Percentiles rank a stretch among this genome's conserved stretches.
Evolutionary conservation across 768 basidiomycete genomes (phyloP).

Genomic region (Fomitopsis pulvina): DNA sequence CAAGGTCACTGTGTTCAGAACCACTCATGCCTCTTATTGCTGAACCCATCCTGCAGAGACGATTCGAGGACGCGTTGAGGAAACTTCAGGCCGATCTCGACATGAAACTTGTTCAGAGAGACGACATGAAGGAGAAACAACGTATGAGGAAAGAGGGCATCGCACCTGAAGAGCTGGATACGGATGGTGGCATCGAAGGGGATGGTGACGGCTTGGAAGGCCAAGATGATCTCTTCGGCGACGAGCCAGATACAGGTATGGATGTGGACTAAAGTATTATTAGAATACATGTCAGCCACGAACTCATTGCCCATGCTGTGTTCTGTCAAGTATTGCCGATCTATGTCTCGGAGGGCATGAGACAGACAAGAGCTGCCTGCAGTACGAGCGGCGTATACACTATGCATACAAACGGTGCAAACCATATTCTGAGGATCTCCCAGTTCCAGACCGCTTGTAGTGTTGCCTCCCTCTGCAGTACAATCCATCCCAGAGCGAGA

Average conservation of each 20-base stretch:
- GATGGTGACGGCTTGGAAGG: conserved; percentile 29
- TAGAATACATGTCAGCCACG: neutral
- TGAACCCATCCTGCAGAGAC: conserved; percentile 48
- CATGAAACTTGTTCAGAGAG: conserved; percentile 73
- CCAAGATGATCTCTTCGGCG: conserved; percentile 26
- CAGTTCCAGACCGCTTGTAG: conserved; percentile 62
- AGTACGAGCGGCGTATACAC: conserved; percentile 70
- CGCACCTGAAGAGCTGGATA: conserved; percentile 30
- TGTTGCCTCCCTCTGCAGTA: conserved; percentile 38
- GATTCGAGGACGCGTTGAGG: conserved; percentile 88
- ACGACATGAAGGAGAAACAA: conserved; percentile 73
- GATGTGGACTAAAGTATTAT: conserved; percentile 22
- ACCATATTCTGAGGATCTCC: conserved; percentile 78
- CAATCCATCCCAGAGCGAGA: conserved; percentile 56
- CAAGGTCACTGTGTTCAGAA: conserved; percentile 42
- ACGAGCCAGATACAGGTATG: conserved; percentile 17
- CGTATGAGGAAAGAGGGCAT: conserved; percentile 67
- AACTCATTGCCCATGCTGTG: neutral
- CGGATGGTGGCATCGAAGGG: conserved; percentile 31
- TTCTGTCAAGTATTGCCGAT: neutral
- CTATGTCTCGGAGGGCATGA: conserved; percentile 26
- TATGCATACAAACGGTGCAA: conserved; percentile 75
- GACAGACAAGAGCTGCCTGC: conserved; percentile 58
- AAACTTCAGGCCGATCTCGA: conserved; percentile 85
- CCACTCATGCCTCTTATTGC: neutral